Percentiles rank a stretch among this genome's conserved stretches.
These are phyloP conservation scores for Solidago caesia DNA, from an alignment of 129 eudicot genomes.

Conservation along the genomic window DNA sequence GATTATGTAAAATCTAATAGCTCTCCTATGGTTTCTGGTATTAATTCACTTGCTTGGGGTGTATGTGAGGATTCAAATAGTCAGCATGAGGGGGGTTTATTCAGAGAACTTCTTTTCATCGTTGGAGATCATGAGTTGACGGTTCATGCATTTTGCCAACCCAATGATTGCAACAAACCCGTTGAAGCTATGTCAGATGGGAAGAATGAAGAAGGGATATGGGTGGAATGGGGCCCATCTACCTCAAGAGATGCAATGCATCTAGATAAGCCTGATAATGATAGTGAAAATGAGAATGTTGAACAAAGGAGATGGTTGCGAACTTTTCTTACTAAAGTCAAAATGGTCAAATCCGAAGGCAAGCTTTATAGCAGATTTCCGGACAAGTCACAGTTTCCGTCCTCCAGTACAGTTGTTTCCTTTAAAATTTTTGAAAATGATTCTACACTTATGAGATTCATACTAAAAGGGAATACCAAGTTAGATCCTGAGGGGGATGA, in stretches of 20 bases:
- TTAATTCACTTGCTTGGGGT: constrained; percentile 86
- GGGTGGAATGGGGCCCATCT: constrained; percentile 97
- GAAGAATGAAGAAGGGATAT: constrained; percentile 54
- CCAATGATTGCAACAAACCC: constrained; percentile 32
- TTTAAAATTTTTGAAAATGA: constrained; percentile 57
- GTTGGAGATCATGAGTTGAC: constrained; percentile 72
- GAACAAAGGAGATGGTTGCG: constrained; percentile 66
- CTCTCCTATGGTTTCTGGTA: constrained; percentile 56
- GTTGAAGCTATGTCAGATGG: constrained; percentile 32
- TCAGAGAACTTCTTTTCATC: constrained; percentile 76
- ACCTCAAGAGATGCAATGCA: constrained; percentile 27
- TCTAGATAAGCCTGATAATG: constrained; percentile 27
- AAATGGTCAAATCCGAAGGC: constrained; percentile 53
- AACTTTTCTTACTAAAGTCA: constrained; percentile 58
- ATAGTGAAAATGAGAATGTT: constrained; percentile 28
- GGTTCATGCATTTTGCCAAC: constrained; percentile 67
- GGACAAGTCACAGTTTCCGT: constrained; percentile 48
- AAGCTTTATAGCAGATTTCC: constrained; percentile 59
- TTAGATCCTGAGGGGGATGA: constrained; percentile 34
- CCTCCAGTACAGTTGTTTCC: constrained; percentile 51
- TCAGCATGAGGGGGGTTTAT: constrained; percentile 51
- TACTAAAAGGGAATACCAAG: constrained; percentile 31
- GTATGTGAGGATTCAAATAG: constrained; percentile 59
- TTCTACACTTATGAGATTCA: constrained; percentile 41
- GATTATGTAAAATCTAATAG: constrained; percentile 34